Conservation (phyloP, 306 rosid genomes). For the Pyrus betulifolia region DNA sequence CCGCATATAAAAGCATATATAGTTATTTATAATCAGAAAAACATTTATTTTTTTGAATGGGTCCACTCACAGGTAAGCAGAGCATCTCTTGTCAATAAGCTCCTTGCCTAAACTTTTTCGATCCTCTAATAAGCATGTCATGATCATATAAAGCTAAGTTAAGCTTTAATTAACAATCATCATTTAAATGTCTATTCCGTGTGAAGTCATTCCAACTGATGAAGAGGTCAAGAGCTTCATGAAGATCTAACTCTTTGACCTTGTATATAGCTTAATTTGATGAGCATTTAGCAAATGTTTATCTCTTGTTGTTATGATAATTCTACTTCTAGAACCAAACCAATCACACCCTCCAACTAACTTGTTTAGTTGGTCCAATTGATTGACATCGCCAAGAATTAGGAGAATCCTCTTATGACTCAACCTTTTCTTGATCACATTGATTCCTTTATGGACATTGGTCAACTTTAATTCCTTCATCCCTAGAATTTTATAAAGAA, state of each 20-base stretch:
- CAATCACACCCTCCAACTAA: background rate
- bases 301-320: constrained; percentile 12
- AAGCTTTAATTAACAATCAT: background rate
- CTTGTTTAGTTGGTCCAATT: background rate
- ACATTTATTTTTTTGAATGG: no score
- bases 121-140: no score
- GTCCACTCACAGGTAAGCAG: no score
- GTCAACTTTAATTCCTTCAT: background rate
- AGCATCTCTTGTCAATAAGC: no score
- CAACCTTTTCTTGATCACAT: background rate
- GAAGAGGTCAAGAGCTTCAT: background rate
- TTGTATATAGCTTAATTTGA: background rate
- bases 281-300: background rate
- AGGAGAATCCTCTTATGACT: background rate
- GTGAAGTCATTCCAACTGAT: background rate
- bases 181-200: no score
- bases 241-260: background rate
- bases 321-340: background rate
- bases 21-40: no score
- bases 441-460: background rate
- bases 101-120: no score
- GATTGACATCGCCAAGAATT: background rate
- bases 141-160: no score
- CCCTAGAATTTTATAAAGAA: background rate
- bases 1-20: no score